phyloP scores from a whole-genome alignment of 78 protist species.

The Dictyostelium intermedium region DNA sequence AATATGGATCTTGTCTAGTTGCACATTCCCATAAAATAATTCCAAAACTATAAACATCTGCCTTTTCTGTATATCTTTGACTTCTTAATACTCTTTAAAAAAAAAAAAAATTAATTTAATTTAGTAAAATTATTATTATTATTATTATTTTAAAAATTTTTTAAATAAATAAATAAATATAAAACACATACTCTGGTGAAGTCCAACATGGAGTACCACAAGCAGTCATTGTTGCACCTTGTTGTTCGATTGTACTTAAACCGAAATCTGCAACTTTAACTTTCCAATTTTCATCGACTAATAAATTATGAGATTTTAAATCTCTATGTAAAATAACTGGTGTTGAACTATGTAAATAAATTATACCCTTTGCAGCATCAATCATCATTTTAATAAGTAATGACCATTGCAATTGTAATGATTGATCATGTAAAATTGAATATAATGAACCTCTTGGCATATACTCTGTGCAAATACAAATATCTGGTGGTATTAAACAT shows the following conservation, averaged over 20 bases:
- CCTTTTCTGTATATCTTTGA: slow-evolving; percentile 80
- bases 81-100: slow-evolving; percentile 54
- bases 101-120: too few species aligned
- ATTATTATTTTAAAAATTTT: too few species aligned
- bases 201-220: slow-evolving; percentile 88
- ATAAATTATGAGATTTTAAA: slow-evolving; percentile 79
- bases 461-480: slow-evolving; percentile 82
- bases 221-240: slow-evolving; percentile 74
- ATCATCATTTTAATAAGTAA: slow-evolving; percentile 19
- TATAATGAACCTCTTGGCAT: slow-evolving; percentile 81
- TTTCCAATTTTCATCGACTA: slow-evolving; percentile 82
- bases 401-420: neutral
- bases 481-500: slow-evolving; percentile 74
- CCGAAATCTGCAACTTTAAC: slow-evolving; percentile 87
- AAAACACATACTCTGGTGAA: slow-evolving; percentile 59
- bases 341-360: slow-evolving; percentile 73
- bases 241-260: slow-evolving; percentile 60
- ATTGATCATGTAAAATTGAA: slow-evolving; percentile 36
- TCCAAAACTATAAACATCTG: slow-evolving; percentile 74
- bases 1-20: slow-evolving; percentile 76
- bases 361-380: slow-evolving; percentile 73
- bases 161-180: too few species aligned
- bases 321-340: slow-evolving; percentile 84
- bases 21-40: slow-evolving; percentile 85
- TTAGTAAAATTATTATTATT: too few species aligned